Base-by-base conservation (phyloP, 495 filamentous ascomycete species). In the Lindgomyces ingoldianus region DNA sequence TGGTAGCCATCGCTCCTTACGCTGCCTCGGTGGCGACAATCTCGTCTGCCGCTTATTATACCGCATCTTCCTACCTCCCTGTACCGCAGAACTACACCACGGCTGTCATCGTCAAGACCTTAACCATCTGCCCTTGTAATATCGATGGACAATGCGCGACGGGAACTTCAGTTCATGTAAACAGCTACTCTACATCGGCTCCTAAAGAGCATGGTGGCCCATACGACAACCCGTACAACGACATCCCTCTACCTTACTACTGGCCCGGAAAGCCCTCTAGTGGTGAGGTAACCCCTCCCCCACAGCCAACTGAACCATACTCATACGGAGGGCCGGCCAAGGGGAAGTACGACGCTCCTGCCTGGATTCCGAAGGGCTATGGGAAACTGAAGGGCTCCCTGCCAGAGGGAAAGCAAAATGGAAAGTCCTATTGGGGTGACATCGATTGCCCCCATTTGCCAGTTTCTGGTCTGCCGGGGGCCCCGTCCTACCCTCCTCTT, bases 1-100 rank as follows among this genome's bases (percentile, higher is more conserved):
- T 69, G 67, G 67, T 65, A 25, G 62, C 67, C 1, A 48, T 30
- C 67, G 57, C 67, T 69, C 62, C 62, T 65, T 69, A 69, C 50
- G 16, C 57, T 21, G 60, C 56, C 45, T 36, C 27, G 22, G 48
- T 57, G 56, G 61, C 57, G 11, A 47, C 67, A 9, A 27, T 69
- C 16, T 60, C 67, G 25, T 64, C 57, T 22, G 33, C 33, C 33
- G 33, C 33, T 6, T 14, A 6, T 2, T 64, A 59, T 60, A 48
- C 49, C 24, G 10, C n/a, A 22, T 39, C 11, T 27, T 30, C 6
- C 46, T n/a, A 8, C 25, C 18, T 44, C 18, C 29, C 19, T 27
- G 41, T 16, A 36, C 44, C 22, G 18, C 22, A 4, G 14, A 39
- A 39, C 14, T 29, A n/a, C 36, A 52, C 19, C 25, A 27, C 9